phyloP scores from a whole-genome alignment of 164 flowering plant species.

The Sedum album region DNA sequence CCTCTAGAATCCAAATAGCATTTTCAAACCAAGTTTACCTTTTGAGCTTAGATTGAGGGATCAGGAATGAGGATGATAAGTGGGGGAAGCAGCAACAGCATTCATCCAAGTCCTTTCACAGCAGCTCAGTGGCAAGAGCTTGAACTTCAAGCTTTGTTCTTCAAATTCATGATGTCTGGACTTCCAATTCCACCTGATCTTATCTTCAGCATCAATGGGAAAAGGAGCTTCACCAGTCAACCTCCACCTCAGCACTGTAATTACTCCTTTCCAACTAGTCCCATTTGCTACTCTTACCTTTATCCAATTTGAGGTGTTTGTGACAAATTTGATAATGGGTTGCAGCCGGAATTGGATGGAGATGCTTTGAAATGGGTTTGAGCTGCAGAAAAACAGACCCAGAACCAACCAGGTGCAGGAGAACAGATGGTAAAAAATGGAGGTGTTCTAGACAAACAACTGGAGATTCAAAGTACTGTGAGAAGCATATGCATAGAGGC shows the following conservation, averaged over 20 bases:
- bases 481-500: conserved; percentile 65
- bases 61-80: too few species aligned
- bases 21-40: background rate
- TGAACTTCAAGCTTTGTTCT: conserved; percentile 60
- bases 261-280: too few species aligned
- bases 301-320: background rate
- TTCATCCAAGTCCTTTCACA: conserved; percentile 32
- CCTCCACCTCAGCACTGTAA: background rate
- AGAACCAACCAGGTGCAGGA: conserved; percentile 65
- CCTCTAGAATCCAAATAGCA: background rate
- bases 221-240: conserved; percentile 23
- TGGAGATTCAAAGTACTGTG: conserved; percentile 63
- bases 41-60: background rate
- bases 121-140: conserved; percentile 62
- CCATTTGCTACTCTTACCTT: too few species aligned
- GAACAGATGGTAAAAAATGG: conserved; percentile 75
- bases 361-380: conserved; percentile 42
- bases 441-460: conserved; percentile 52
- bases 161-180: conserved; percentile 46
- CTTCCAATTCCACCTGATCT: conserved; percentile 49
- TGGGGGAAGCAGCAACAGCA: conserved; percentile 18
- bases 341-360: conserved; percentile 37
- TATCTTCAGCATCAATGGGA: conserved; percentile 20
- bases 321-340: conserved; percentile 6
- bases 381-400: conserved; percentile 46